Base-by-base conservation (phyloP, 352 stramenopile species). In the Phytophthora constricta region DNA sequence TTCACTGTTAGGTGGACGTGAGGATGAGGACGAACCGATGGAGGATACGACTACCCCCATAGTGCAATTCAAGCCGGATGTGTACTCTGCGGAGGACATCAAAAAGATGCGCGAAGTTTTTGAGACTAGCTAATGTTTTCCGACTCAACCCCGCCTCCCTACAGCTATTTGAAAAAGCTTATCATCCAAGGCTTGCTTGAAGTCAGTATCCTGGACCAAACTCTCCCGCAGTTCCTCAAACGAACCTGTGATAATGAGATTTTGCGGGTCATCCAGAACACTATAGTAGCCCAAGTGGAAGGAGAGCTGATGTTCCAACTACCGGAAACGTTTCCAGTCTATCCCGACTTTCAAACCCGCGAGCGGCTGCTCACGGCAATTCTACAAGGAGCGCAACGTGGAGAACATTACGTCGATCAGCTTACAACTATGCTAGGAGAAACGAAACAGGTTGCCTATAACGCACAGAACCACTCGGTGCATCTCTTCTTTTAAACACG, bases 401-500 rank as follows among this genome's bases (percentile, higher is more conserved):
- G 31, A 37, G 7, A 37, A 11, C 13, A 37, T 37, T 7, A 37
- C 13, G 13, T 19, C 20, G 22, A 37, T 17, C 46, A 25, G 8
- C 9, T 58, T 11, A 23, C 33, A 25, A 19, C 16, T 10, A 39
- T 61, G 26, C 28, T 65, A 2, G 9, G 45, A 27, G 48, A 65
- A 27, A 28, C 58, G 0, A 65, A 65, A 8, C 58, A 53, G 37
- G 16, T 58, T 9, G 57, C 37, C 25, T 65, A 58, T 16, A 48
- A 65, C 10, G 5, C 19, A 16, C 11, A 10, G 4, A 1, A 4
- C 2, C 58, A 65, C 9, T 26, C 37, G 5, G 16, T 58, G 7
- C 47, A 65, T 17, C 9, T 65, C 10, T 58, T 65, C 7, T 65
- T 65, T 20, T 65, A 17, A 16, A 52, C 47, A 2, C 23, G 47